Percentiles rank a stretch among this genome's conserved stretches.
Conservation (phyloP, 2,329 filamentous ascomycete species). For the Alternaria sp. region DNA sequence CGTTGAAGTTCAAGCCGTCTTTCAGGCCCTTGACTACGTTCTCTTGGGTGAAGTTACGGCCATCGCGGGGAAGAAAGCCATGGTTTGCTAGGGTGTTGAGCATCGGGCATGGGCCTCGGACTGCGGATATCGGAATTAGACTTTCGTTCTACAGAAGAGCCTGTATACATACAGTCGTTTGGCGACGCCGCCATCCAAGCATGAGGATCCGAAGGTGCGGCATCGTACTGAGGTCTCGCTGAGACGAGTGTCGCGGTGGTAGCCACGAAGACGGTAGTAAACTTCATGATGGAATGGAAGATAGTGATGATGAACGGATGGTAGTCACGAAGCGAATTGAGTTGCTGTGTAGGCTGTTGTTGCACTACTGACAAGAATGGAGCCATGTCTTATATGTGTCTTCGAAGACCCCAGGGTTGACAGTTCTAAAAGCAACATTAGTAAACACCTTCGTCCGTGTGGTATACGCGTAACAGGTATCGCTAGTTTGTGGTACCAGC, state of each 20-base stretch:
- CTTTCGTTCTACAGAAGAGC: background rate
- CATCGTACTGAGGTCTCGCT: constrained; percentile 10
- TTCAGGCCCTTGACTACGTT: constrained; percentile 50
- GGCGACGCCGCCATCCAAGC: constrained; percentile 25
- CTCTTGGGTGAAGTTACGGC: constrained; percentile 43
- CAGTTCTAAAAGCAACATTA: background rate
- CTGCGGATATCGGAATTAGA: background rate
- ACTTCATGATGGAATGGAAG: background rate
- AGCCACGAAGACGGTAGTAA: background rate
- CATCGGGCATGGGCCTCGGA: constrained; percentile 43
- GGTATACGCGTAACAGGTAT: background rate
- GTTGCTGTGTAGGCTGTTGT: background rate
- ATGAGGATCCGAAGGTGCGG: constrained; percentile 11
- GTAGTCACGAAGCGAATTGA: background rate
- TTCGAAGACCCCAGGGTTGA: background rate
- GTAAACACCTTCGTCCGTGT: background rate
- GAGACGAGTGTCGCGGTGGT: constrained; percentile 11
- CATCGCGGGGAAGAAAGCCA: constrained; percentile 42
- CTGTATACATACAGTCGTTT: constrained; percentile 18
- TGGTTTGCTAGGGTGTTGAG: constrained; percentile 48
- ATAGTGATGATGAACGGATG: too few species aligned
- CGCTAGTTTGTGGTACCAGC: background rate
- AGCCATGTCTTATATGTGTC: background rate
- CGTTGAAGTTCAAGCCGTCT: constrained; percentile 54
- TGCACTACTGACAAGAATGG: background rate